Evolutionary conservation across 179 eudicot genomes (phyloP).

Genomic region (Spinacia oleracea): DNA sequence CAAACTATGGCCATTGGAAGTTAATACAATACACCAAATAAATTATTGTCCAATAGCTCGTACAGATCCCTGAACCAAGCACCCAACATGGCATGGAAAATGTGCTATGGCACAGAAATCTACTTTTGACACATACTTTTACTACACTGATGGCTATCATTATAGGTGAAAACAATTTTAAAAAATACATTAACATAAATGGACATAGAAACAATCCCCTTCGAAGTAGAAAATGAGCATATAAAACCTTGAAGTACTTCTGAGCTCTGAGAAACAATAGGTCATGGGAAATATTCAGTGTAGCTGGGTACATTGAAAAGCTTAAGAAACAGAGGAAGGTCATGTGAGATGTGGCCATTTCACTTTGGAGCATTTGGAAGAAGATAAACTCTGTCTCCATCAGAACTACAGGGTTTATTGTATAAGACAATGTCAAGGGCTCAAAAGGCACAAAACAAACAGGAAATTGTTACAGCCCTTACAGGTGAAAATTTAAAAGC

Average conservation of each 20-base stretch:
- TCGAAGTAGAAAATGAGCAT: neutral
- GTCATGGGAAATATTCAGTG: neutral
- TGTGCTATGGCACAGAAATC: neutral
- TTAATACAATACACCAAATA: neutral
- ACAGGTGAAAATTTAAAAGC: no score
- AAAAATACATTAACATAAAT: neutral
- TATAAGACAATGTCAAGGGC: neutral
- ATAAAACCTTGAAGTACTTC: neutral
- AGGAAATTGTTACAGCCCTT: no score
- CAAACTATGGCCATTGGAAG: neutral
- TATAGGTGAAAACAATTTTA: neutral
- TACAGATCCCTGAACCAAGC: neutral
- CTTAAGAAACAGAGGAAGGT: neutral
- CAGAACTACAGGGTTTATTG: neutral
- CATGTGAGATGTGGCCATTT: neutral
- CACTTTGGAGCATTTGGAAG: neutral
- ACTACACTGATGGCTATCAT: neutral
- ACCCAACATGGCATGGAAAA: neutral
- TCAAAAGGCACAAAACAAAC: neutral
- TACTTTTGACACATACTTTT: neutral
- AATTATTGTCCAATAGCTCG: neutral
- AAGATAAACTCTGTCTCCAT: neutral
- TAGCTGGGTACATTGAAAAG: neutral
- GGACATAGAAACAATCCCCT: neutral
- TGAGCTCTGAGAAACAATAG: neutral